Base-by-base conservation (phyloP, 257 asterid species). In the Penstemon barbatus region DNA sequence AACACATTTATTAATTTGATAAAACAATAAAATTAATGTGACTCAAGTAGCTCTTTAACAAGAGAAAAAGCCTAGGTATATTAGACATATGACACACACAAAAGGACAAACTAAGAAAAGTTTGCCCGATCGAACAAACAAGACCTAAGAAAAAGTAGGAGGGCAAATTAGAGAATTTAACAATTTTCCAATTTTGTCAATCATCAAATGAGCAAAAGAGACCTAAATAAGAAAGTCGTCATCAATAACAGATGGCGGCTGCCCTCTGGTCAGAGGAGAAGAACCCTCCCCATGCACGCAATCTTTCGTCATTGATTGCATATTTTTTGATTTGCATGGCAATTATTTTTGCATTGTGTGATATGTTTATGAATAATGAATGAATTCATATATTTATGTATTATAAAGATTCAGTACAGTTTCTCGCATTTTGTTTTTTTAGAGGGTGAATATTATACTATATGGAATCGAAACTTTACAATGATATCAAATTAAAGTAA, bases 281-380 rank as follows among this genome's bases (percentile, higher is more conserved):
- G 11, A 88, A 73, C 65, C 52, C 84, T 19, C 59, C 38, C 74
- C 83, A 79, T 73, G 84, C 90, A 88, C 87, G 92, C 90, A 82
- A 77, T 57, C 55, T 61, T 64, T 82, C 92, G 89, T 86, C 92
- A 88, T 75, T 67, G 45, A 74, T 78, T 76, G 80, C 79, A 78
- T 75, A 45, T 59, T 72, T 15, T 25, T 25, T 25, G 33, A 25
- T 25, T 70, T 81, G 86, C 88, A 81, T 80, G 87, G 83, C 63
- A 36, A 76, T 8, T 7, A 50, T 55, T 19, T 64, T 10, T 40
- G 61, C 45, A 2, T 49, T 63, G 63, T 36, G 50, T 46, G 46
- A 41, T 33, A 57, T 66, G 61, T 49, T 41, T 60, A 45, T 52
- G 38, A 57, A 71, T 57, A 57, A 54, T 53, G 13, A 63, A 49